Evolutionary conservation across 202 grass and related monocot genomes (phyloP).

Genomic region (Panicum hallii): DNA sequence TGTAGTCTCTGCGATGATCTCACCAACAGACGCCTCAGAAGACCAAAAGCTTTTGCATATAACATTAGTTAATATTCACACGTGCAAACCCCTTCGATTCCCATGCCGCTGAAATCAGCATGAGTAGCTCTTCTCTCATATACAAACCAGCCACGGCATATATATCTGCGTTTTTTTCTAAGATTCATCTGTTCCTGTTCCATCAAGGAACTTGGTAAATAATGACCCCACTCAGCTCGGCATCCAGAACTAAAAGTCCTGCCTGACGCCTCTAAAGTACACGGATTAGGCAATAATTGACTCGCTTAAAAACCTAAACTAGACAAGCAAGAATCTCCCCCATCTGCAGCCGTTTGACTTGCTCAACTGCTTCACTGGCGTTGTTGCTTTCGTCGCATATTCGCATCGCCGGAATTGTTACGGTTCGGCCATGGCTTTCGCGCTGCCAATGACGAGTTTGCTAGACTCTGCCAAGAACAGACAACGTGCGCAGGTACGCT

Average conservation of each 20-base stretch:
- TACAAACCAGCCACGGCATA: not conserved
- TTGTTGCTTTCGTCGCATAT: constrained; percentile 37
- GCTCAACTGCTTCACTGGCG: constrained; percentile 13
- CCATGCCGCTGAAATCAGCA: not conserved
- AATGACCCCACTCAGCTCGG: not conserved
- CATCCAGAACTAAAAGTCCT: constrained; percentile 1
- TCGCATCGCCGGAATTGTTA: not conserved
- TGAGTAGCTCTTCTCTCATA: not conserved
- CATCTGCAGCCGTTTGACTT: not conserved
- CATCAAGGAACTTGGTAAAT: not conserved
- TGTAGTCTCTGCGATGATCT: not conserved
- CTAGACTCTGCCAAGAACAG: constrained; percentile 29
- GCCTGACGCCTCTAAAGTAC: not conserved
- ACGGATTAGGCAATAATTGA: not conserved
- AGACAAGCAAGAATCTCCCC: not conserved
- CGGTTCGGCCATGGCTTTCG: constrained; percentile 27
- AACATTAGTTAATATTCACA: not conserved
- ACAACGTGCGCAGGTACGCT: constrained; percentile 13
- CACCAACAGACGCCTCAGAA: not conserved
- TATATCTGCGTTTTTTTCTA: not conserved
- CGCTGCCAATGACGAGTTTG: not conserved
- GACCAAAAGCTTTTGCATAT: not conserved
- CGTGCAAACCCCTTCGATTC: constrained; percentile 27
- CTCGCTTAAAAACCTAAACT: not conserved
- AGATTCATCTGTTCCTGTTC: not conserved